These are phyloP conservation scores for Carex parvula DNA, from an alignment of 176 grass and related monocot genomes.

Conservation along the genomic window DNA sequence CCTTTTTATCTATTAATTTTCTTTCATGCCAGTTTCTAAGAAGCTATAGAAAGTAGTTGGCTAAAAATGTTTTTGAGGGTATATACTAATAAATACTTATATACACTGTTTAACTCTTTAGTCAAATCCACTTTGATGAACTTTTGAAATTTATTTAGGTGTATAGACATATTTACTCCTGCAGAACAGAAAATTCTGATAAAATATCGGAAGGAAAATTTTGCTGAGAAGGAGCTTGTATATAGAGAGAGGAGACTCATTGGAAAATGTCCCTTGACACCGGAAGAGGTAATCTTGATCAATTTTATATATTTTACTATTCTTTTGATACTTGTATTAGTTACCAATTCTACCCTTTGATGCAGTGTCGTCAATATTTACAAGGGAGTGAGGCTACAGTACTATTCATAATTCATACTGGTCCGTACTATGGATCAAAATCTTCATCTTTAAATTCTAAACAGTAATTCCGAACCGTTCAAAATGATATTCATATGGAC, in stretches of 20 bases:
- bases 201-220: conserved; percentile 78
- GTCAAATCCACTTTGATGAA: neutral
- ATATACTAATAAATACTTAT: neutral
- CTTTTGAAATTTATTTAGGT: conserved; percentile 40
- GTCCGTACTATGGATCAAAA: too few relatives aligned
- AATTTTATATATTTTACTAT: neutral
- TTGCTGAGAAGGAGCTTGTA: conserved; percentile 68
- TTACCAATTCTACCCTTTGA: neutral
- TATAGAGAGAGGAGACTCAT: conserved; percentile 64
- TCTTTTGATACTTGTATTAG: neutral
- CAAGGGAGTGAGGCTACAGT: too few relatives aligned
- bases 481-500: too few relatives aligned
- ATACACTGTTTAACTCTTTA: neutral
- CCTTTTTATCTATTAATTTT: neutral
- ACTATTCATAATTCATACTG: too few relatives aligned
- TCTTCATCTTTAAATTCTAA: too few relatives aligned
- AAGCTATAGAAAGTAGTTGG: neutral
- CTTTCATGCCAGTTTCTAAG: neutral
- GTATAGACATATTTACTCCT: conserved; percentile 84
- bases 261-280: conserved; percentile 97
- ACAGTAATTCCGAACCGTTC: too few relatives aligned
- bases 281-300: conserved; percentile 69
- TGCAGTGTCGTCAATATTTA: neutral
- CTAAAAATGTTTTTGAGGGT: neutral
- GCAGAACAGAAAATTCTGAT: conserved; percentile 76